Conservation (phyloP, 1,284 basidiomycete species). For the Coniferiporia sulphurascens region DNA sequence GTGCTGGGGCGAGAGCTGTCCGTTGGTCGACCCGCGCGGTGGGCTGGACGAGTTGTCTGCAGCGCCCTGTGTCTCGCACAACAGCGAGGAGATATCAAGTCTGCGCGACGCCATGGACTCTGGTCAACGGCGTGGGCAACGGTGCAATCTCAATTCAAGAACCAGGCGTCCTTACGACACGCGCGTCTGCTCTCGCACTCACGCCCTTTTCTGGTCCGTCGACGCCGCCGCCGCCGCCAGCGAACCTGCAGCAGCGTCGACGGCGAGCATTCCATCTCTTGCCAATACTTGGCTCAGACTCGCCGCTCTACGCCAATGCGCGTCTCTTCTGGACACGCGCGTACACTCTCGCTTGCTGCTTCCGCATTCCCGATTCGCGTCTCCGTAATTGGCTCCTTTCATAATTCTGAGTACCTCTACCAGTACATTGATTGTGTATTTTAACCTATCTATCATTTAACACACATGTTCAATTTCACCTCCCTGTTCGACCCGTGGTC, state of each 20-base stretch:
- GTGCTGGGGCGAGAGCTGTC: slow-evolving; percentile 17
- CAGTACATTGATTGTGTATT: not conserved
- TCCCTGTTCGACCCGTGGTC: slow-evolving; percentile 46
- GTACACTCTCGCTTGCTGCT: no score
- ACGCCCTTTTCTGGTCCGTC: slow-evolving; percentile 3
- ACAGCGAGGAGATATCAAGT: slow-evolving; percentile 67
- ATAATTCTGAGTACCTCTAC: not conserved
- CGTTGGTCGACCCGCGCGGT: not conserved
- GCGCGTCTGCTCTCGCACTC: slow-evolving; percentile 11
- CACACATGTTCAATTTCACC: slow-evolving; percentile 74
- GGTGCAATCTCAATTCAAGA: not conserved
- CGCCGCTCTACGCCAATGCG: no score
- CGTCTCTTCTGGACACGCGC: no score
- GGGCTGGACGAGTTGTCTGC: slow-evolving; percentile 9
- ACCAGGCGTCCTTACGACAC: slow-evolving; percentile 4
- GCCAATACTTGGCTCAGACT: no score
- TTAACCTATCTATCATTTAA: slow-evolving; percentile 29
- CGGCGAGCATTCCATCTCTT: no score
- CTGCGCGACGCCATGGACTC: slow-evolving; percentile 55
- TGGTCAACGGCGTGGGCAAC: slow-evolving; percentile 1
- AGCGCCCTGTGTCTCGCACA: slow-evolving; percentile 37
- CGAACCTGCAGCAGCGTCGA: not conserved
- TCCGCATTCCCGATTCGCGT: not conserved
- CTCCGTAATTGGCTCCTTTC: no score
- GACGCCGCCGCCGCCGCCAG: slow-evolving; percentile 4